Conservation (phyloP, 768 basidiomycete genomes). For the Russula lepida region DNA sequence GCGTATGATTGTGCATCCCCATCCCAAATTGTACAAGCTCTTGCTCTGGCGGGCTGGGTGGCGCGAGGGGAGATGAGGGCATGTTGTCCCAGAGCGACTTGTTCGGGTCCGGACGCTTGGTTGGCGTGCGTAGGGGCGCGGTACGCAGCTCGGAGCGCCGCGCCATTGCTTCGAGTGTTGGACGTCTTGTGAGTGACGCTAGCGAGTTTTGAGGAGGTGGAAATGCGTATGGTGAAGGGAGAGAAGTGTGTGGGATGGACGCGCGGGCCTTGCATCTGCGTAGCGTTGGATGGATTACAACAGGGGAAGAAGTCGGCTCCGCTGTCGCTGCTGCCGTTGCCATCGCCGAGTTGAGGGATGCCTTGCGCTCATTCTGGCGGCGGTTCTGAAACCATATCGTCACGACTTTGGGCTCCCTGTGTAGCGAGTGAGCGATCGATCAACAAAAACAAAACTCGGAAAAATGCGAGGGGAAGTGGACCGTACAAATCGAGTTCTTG, state of each 20-base stretch:
- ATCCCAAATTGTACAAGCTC: slow-evolving; percentile 26
- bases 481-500: slow-evolving; percentile 18
- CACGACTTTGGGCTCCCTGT: slow-evolving; percentile 27
- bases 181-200: slow-evolving; percentile 19
- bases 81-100: slow-evolving; percentile 21
- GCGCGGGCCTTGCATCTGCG: background rate
- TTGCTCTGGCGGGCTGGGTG: slow-evolving; percentile 21
- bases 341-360: background rate
- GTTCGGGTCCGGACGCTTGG: slow-evolving; percentile 16
- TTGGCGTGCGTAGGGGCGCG: slow-evolving; percentile 22
- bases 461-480: too few species aligned
- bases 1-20: slow-evolving; percentile 9
- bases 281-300: background rate
- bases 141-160: slow-evolving; percentile 27
- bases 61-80: slow-evolving; percentile 18
- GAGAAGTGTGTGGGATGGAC: background rate
- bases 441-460: too few species aligned
- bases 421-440: too few species aligned
- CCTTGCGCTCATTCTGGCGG: slow-evolving; percentile 25
- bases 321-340: background rate
- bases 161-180: slow-evolving; percentile 30
- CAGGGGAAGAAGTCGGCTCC: background rate
- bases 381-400: slow-evolving; percentile 33
- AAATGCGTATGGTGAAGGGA: slow-evolving; percentile 16
- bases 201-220: background rate